Conservation (phyloP, 2,329 filamentous ascomycete species). For the Claviceps africana region DNA sequence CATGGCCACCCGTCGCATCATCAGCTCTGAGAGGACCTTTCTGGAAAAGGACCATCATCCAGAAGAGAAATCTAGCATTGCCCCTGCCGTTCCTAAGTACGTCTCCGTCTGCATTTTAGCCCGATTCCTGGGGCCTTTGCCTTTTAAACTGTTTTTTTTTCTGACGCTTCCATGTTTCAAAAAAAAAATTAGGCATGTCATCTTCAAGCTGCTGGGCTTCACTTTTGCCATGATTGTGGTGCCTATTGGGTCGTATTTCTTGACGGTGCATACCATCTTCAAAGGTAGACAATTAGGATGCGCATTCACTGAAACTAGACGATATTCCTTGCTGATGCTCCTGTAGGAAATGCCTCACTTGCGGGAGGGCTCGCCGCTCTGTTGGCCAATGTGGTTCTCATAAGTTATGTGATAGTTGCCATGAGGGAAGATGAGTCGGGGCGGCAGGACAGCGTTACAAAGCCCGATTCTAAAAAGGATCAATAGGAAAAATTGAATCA, state of each 20-base stretch:
- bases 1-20: constrained; percentile 59
- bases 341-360: constrained; percentile 69
- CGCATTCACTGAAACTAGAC: neutral
- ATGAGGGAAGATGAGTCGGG: constrained; percentile 64
- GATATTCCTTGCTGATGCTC: neutral
- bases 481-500: constrained; percentile 15
- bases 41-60: constrained; percentile 44
- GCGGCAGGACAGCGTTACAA: constrained; percentile 29
- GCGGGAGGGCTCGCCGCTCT: constrained; percentile 76
- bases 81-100: constrained; percentile 73
- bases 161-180: neutral
- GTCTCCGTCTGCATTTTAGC: neutral
- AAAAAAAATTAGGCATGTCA: constrained; percentile 54
- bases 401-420: constrained; percentile 83
- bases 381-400: constrained; percentile 79
- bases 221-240: constrained; percentile 80
- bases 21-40: constrained; percentile 50
- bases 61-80: constrained; percentile 52
- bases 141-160: neutral
- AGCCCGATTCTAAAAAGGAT: constrained; percentile 35
- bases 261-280: constrained; percentile 64
- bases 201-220: constrained; percentile 79
- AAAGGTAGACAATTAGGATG: constrained; percentile 38
- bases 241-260: constrained; percentile 81
- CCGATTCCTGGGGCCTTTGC: neutral